Evolutionary conservation across 2,329 filamentous ascomycete species (phyloP).

Genomic region (Clonostachys solani): DNA sequence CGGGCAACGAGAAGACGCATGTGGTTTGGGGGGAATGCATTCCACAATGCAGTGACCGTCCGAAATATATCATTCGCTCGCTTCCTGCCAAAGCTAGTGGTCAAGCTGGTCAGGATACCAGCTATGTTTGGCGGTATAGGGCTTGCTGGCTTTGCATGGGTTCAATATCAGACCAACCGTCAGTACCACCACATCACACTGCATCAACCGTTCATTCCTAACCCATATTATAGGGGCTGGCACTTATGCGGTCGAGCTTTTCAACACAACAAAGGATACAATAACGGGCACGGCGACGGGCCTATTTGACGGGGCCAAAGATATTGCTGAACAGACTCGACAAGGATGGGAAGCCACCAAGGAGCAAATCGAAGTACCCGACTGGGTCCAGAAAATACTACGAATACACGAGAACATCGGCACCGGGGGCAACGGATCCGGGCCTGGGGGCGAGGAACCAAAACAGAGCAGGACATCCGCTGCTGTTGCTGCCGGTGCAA

Average conservation of each 20-base stretch:
- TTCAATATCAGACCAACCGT: slow-evolving; percentile 95
- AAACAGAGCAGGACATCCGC: slow-evolving; percentile 57
- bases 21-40: slow-evolving; percentile 78
- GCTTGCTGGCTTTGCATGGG: slow-evolving; percentile 81
- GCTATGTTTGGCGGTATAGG: slow-evolving; percentile 89
- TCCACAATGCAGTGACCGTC: slow-evolving; percentile 71
- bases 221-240: slow-evolving; percentile 35
- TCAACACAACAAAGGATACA: slow-evolving; percentile 68
- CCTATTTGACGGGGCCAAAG: slow-evolving; percentile 68
- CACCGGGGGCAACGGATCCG: slow-evolving; percentile 39
- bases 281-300: slow-evolving; percentile 65
- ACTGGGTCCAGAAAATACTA: slow-evolving; percentile 77
- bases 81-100: slow-evolving; percentile 77
- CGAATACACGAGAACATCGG: slow-evolving; percentile 56
- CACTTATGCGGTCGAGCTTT: slow-evolving; percentile 56
- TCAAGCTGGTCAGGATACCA: slow-evolving; percentile 84
- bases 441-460: slow-evolving; percentile 44
- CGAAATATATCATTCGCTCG: slow-evolving; percentile 62
- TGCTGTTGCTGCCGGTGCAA: slow-evolving; percentile 64
- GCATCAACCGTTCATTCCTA: slow-evolving; percentile 9
- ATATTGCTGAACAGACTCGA: slow-evolving; percentile 73
- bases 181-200: slow-evolving; percentile 29
- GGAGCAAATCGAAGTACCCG: slow-evolving; percentile 63
- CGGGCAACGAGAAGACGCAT: slow-evolving; percentile 58
- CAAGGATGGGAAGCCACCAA: slow-evolving; percentile 82